Conservation (phyloP, 2,329 filamentous ascomycete species). For the Fusarium sp. region DNA sequence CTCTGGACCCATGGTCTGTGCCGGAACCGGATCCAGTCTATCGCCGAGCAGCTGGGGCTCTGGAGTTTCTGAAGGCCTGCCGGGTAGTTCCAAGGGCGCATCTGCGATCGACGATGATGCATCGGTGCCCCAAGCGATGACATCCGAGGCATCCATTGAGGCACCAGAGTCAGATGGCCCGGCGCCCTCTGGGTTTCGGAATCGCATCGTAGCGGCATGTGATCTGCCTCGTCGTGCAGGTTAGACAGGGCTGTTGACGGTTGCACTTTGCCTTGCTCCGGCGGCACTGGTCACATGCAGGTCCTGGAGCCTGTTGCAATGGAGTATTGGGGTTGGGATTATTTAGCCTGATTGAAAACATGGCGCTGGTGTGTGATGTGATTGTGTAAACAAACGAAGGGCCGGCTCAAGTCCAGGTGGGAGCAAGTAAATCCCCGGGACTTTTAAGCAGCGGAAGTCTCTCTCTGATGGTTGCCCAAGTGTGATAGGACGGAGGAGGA, state of each 20-base stretch:
- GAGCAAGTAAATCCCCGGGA: background rate
- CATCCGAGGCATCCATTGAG: background rate
- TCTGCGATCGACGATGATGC: background rate
- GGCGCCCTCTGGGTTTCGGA: background rate
- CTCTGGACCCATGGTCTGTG: background rate
- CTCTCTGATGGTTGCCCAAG: no score
- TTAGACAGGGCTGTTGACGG: constrained; percentile 7
- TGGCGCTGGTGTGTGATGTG: background rate
- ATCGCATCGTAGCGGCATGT: constrained; percentile 3
- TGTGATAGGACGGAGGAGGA: no score
- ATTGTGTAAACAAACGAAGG: background rate
- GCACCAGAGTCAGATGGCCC: background rate
- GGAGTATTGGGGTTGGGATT: background rate
- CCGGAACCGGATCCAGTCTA: background rate
- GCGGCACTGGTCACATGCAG: constrained; percentile 16
- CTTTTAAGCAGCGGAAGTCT: background rate
- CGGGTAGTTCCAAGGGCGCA: background rate
- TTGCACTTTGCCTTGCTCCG: constrained; percentile 17
- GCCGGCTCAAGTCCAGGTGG: background rate
- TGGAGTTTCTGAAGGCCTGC: background rate
- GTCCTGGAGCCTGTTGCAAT: constrained; percentile 7
- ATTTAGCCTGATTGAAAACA: constrained; percentile 11
- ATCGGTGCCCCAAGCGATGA: background rate
- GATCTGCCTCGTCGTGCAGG: background rate
- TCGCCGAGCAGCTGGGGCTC: background rate